A percentile compares a stretch with the other conserved stretches of the same genome.
Evolutionary conservation across 441 rosid genomes (phyloP).

Genomic region (Hura crepitans): DNA sequence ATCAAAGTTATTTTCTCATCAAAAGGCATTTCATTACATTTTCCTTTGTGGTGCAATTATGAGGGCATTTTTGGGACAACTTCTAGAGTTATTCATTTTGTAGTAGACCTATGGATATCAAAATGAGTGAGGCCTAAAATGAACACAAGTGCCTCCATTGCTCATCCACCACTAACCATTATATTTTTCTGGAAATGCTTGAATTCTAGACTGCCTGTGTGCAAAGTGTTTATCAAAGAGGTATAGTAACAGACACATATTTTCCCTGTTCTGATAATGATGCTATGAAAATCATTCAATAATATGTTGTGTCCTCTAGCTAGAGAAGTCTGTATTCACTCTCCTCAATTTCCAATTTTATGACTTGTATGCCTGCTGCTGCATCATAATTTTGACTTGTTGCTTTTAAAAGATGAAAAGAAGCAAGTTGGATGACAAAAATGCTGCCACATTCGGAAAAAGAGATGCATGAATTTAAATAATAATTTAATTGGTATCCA

Average conservation of each 20-base stretch:
- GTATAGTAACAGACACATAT: background rate
- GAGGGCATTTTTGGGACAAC: background rate
- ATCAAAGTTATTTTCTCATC: slow-evolving; percentile 3
- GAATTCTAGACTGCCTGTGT: background rate
- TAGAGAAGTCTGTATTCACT: background rate
- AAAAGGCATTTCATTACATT: background rate
- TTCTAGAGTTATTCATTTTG: background rate
- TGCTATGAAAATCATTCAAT: background rate
- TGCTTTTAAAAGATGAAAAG: slow-evolving; percentile 9
- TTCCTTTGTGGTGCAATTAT: background rate
- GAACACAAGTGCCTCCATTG: slow-evolving; percentile 2
- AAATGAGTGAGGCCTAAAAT: slow-evolving; percentile 9
- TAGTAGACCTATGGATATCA: background rate
- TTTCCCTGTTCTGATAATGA: background rate
- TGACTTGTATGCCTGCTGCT: background rate
- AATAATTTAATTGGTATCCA: background rate
- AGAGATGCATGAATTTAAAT: background rate
- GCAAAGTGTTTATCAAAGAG: background rate
- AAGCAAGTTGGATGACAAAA: background rate
- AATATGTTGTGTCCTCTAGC: background rate
- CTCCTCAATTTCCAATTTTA: background rate
- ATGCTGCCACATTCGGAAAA: background rate
- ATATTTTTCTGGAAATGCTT: background rate
- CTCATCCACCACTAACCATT: background rate
- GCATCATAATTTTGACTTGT: background rate